Percentiles rank a stretch among this genome's conserved stretches.
These are phyloP conservation scores for Colletotrichum chlorophyti DNA, from an alignment of 2,329 filamentous ascomycete genomes.

Conservation along the genomic window DNA sequence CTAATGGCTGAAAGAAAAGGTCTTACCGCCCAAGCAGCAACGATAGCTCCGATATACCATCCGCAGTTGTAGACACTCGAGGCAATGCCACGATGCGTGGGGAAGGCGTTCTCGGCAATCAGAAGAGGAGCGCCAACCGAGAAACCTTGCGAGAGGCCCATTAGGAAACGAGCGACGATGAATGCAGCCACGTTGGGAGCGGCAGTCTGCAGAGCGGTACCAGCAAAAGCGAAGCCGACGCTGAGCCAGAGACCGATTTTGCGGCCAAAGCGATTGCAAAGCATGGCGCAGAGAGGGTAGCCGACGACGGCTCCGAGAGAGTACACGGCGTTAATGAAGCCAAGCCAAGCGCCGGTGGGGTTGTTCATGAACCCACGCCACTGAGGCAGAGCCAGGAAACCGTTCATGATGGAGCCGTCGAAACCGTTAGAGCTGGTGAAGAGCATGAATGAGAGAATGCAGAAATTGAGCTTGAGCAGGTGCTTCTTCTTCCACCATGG, in stretches of 20 bases:
- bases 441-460: constrained; percentile 39
- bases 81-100: constrained; percentile 33
- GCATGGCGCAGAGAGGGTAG: constrained; percentile 41
- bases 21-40: constrained; percentile 40
- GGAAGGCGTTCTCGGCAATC: constrained; percentile 42
- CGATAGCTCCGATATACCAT: constrained; percentile 42
- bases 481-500: constrained; percentile 51
- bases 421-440: constrained; percentile 44
- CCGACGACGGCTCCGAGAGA: constrained; percentile 42
- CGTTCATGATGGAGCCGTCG: constrained; percentile 52
- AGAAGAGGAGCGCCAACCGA: constrained; percentile 39
- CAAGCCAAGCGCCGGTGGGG: constrained; percentile 43
- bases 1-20: too few species aligned
- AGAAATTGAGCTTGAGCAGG: constrained; percentile 50
- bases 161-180: constrained; percentile 39
- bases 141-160: constrained; percentile 38
- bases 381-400: constrained; percentile 47
- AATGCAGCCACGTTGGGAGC: constrained; percentile 35
- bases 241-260: constrained; percentile 17
- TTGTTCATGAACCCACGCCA: constrained; percentile 50
- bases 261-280: constrained; percentile 27
- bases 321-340: constrained; percentile 47
- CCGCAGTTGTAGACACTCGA: constrained; percentile 7
- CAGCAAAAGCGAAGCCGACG: neutral
- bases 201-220: constrained; percentile 34